Evolutionary conservation across 139 green algal genomes (phyloP).

Genomic region (Chlamydomonas incerta): DNA sequence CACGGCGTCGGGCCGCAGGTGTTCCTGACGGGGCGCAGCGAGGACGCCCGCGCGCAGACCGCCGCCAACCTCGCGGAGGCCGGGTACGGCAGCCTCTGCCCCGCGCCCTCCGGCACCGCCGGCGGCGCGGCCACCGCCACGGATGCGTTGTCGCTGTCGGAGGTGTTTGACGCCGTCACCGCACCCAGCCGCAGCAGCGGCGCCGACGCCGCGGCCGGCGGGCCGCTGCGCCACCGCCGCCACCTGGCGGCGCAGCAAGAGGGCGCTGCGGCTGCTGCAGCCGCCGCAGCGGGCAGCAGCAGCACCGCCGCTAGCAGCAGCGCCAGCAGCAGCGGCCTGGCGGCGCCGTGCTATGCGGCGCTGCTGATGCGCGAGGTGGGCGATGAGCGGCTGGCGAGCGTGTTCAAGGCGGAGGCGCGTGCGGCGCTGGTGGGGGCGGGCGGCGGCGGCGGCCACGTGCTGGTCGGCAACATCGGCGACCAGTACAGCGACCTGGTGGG

Average conservation of each 20-base stretch:
- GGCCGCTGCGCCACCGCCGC: no score
- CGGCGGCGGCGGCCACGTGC: background rate
- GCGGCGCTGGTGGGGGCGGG: no score
- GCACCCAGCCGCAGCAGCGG: no score
- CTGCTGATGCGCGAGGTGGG: conserved; percentile 58
- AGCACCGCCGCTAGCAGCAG: no score
- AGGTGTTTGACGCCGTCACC: no score
- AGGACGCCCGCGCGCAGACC: conserved; percentile 51
- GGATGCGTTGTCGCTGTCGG: background rate
- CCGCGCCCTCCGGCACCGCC: background rate
- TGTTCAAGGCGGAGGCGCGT: conserved; percentile 74
- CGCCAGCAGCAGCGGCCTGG: background rate
- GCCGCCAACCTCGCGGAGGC: conserved; percentile 62
- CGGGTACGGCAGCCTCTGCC: conserved; percentile 62
- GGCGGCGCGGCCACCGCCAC: background rate
- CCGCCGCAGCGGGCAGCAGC: no score
- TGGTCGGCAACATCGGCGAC: conserved; percentile 53
- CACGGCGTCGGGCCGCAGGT: no score
- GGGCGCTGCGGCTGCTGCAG: no score
- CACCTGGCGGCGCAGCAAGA: no score
- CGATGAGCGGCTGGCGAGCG: conserved; percentile 50
- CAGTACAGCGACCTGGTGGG: conserved; percentile 64
- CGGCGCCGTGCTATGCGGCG: conserved; percentile 59
- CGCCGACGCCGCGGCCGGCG: no score
- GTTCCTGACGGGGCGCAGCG: conserved; percentile 71